These are phyloP conservation scores for Euphorbia lathyris DNA, from an alignment of 345 rosid genomes.

Conservation along the genomic window DNA sequence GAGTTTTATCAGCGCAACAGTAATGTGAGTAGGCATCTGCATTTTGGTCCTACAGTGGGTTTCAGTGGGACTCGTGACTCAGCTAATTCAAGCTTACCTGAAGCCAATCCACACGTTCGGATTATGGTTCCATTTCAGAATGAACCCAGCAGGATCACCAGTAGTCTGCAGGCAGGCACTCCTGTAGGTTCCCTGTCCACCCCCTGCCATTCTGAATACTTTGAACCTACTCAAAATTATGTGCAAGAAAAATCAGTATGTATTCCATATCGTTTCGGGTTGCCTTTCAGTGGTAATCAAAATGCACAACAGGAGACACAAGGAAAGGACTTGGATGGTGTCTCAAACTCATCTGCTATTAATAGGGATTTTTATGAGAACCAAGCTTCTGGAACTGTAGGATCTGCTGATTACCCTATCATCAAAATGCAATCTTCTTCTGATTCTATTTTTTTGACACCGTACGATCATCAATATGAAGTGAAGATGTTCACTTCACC, in stretches of 20 bases:
- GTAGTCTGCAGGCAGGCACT: conserved; percentile 9
- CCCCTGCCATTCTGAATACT: conserved; percentile 14
- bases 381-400: conserved; percentile 11
- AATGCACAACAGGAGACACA: conserved; percentile 15
- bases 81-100: conserved; percentile 10
- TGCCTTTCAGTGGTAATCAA: conserved; percentile 20
- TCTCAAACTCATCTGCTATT: conserved; percentile 5
- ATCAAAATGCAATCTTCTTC: conserved; percentile 7
- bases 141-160: conserved; percentile 10
- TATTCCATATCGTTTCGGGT: conserved; percentile 9
- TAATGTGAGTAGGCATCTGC: conserved; percentile 36
- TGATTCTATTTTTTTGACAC: conserved; percentile 10
- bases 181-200: not conserved
- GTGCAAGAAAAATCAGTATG: conserved; percentile 11
- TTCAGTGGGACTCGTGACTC: conserved; percentile 1
- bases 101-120: not conserved
- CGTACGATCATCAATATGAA: conserved; percentile 20
- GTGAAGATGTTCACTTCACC: conserved; percentile 16
- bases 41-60: conserved; percentile 24
- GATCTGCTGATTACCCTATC: conserved; percentile 11
- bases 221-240: conserved; percentile 8
- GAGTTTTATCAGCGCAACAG: conserved; percentile 19
- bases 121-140: conserved; percentile 9
- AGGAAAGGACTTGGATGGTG: conserved; percentile 9
- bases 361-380: conserved; percentile 9